A percentile compares a stretch with the other conserved stretches of the same genome.
phyloP scores from a whole-genome alignment of 441 rosid genomes.

The Syzygium malaccense region DNA sequence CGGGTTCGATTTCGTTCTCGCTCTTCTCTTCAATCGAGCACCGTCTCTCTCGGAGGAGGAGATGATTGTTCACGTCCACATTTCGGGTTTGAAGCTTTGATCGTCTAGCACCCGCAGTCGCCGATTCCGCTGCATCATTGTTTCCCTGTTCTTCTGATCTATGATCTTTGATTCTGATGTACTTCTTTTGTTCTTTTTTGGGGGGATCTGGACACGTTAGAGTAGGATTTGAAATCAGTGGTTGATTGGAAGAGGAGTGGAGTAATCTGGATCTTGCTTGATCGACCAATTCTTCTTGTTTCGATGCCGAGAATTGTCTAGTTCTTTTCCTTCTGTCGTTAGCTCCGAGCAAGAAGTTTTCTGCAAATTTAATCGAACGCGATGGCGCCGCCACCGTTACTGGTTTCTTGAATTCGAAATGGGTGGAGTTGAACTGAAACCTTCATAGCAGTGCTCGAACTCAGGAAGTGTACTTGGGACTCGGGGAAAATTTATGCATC shows the following conservation, averaged over 20 bases:
- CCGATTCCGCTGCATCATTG: neutral
- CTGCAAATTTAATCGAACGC: neutral
- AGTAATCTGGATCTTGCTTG: neutral
- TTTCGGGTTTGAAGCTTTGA: neutral
- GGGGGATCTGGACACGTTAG: neutral
- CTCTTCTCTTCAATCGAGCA: neutral
- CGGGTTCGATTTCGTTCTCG: neutral
- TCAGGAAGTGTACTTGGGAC: neutral
- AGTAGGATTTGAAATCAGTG: neutral
- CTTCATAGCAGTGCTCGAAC: neutral
- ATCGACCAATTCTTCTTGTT: neutral
- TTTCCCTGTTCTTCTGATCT: neutral
- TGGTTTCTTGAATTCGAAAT: neutral
- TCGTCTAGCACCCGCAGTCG: neutral
- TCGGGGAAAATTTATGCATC: neutral
- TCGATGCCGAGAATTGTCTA: neutral
- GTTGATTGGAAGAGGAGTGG: neutral
- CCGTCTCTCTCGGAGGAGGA: neutral
- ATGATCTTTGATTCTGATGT: neutral
- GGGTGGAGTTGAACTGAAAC: neutral
- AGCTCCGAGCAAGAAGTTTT: neutral
- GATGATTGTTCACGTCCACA: neutral
- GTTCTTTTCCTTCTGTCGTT: neutral
- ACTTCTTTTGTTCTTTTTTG: neutral
- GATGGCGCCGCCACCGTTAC: neutral